Base-by-base conservation (phyloP, 1,284 basidiomycete genomes). In the Ganoderma resinaceum region DNA sequence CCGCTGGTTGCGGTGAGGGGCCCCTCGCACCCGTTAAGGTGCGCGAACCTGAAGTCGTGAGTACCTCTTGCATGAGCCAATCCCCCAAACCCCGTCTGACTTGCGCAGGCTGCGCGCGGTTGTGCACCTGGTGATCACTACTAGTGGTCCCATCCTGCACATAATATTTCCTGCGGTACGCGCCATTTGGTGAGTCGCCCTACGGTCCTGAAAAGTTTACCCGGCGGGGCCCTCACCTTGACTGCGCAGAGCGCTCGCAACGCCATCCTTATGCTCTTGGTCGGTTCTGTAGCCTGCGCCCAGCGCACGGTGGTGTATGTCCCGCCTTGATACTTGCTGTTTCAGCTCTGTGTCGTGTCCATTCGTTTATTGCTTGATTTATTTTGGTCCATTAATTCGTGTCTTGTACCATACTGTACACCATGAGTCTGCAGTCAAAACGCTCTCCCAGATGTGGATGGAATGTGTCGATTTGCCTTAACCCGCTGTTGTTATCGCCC, bases 401-500 rank as follows among this genome's bases (percentile, higher is more conserved):
- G 57, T 63, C 57, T 58, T 72, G 71, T 72, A 72, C 61, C 60
- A 66, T 72, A 72, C 37, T 72, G 71, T 72, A 72, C 67, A 65
- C 63, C 52, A 65, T 49, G 53, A 57, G 67, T 55, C 57, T n/a
- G 42, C 59, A 53, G 53, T 35, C 23, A 49, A 64, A 61, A 53
- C 65, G 40, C 52, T n/a, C 18, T 38, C 26, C 20, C n/a, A n/a
- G 23, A 38, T 63, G 42, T 11, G 20, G 23, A 26, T 63, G 59
- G 61, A 58, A 63, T 63, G 59, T 62, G 33, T 58, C 20, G 18
- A 12, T 18, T 35, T 26, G 31, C 43, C 33, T 33, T 38, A 20
- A 29, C 26, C 58, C 60, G 43, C 46, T 40, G 29, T 46, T 12
- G 23, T 26, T n/a, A n/a, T n/a, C n/a, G 46, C 23, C 26, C 20